Evolutionary conservation across 257 asterid genomes (phyloP).

Genomic region (Gentiana straminea): DNA sequence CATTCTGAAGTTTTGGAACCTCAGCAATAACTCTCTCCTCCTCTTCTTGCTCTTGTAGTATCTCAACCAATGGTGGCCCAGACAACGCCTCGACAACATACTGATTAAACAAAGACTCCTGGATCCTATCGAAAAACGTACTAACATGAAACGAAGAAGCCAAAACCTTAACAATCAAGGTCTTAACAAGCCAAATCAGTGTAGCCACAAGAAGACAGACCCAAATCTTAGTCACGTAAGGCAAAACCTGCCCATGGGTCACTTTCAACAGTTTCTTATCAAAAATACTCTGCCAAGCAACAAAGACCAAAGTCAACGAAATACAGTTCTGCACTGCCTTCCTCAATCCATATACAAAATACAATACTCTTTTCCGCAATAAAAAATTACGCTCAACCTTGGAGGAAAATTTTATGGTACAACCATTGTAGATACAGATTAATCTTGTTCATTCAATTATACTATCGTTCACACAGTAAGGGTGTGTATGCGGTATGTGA

Average conservation of each 20-base stretch:
- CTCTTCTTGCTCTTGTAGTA: slow-evolving; percentile 53
- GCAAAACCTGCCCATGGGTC: slow-evolving; percentile 31
- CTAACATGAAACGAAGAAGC: slow-evolving; percentile 80
- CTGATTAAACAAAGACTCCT: slow-evolving; percentile 69
- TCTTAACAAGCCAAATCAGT: slow-evolving; percentile 65
- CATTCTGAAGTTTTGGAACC: slow-evolving; percentile 64
- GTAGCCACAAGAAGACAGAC: slow-evolving; percentile 76
- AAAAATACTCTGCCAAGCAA: slow-evolving; percentile 76
- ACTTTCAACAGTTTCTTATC: slow-evolving; percentile 43
- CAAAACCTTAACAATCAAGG: slow-evolving; percentile 63
- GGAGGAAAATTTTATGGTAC: no score
- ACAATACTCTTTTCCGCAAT: slow-evolving; percentile 60
- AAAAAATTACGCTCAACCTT: slow-evolving; percentile 52
- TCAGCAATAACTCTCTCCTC: slow-evolving; percentile 65
- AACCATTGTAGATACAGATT: no score
- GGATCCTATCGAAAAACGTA: slow-evolving; percentile 78
- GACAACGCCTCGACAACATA: slow-evolving; percentile 63
- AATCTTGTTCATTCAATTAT: no score
- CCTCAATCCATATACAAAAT: slow-evolving; percentile 76
- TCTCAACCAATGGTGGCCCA: slow-evolving; percentile 64
- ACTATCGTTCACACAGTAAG: no score
- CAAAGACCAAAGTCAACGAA: slow-evolving; percentile 62
- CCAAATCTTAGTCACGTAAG: slow-evolving; percentile 59
- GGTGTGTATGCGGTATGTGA: no score
- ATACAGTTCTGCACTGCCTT: slow-evolving; percentile 75